Base-by-base conservation (phyloP, 371 early-diverging fungal species). In the Mucor velutinosus region DNA sequence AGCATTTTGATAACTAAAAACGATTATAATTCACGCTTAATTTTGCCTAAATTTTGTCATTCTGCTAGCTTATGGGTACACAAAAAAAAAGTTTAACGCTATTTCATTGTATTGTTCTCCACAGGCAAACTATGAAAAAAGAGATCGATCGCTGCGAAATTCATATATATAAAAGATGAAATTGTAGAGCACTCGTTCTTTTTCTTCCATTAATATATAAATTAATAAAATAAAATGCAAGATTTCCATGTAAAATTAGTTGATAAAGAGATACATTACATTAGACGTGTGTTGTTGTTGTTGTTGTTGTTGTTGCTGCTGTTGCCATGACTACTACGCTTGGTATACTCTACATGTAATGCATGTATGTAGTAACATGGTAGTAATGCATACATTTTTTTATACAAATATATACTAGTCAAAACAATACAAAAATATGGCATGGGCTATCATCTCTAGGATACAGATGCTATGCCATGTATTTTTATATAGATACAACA, bases 301-400 rank as follows among this genome's bases (percentile, higher is more conserved):
- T 37, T 37, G 30, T 45, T 45, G n/a, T n/a, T n/a, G n/a, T 37
- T 37, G 37, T 14, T 37, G 37, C 12, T 37, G 45, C 7, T 45
- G 45, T 45, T 45, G 45, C 19, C 45, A 51, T 51, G 51, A 25
- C 51, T 51, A 51, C 51, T 23, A 25, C 51, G 51, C 25, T 51
- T 51, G 8, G 47, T 47, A 21, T 47, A 47, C 8, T 51, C 21
- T 51, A 23, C 23, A 14, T 51, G 25, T 51, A 23, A 51, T 51
- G 51, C 25, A 51, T 23, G 51, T 14, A 25, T 56, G 32, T 56
- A 56, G 32, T 56, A 56, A 32, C 56, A 56, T 56, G 56, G 56
- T 56, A 56, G 56, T 30, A 56, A 32, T 32, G 56, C 56, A 25
- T 51, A 51, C 23, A 25, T 51, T 23, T 51, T n/a, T 7, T 49